Conservation (phyloP, 495 filamentous ascomycete genomes). For the Daldinia decipiens region DNA sequence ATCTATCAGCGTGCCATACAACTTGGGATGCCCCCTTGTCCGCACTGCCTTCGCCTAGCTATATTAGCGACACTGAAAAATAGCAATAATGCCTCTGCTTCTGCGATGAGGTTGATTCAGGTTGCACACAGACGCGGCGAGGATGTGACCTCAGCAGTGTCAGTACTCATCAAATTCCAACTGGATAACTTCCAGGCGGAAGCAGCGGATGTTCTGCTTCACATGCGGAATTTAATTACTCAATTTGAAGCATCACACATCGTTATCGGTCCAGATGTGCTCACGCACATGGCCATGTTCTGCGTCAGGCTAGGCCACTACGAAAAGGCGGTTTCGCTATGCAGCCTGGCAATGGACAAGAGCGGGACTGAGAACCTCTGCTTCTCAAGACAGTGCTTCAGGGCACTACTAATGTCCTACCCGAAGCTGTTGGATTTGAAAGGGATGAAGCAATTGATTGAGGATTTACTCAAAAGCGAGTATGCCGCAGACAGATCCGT, state of each 20-base stretch:
- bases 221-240: slow-evolving; percentile 42
- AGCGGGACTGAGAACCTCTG: slow-evolving; percentile 38
- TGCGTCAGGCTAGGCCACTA: slow-evolving; percentile 47
- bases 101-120: slow-evolving; percentile 49
- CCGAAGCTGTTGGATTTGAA: slow-evolving; percentile 47
- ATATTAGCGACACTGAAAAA: slow-evolving; percentile 52
- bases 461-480: slow-evolving; percentile 41
- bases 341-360: slow-evolving; percentile 49
- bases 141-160: slow-evolving; percentile 47
- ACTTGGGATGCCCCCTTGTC: slow-evolving; percentile 47
- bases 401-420: slow-evolving; percentile 53
- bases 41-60: slow-evolving; percentile 51
- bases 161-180: slow-evolving; percentile 48
- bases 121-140: slow-evolving; percentile 47
- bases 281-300: slow-evolving; percentile 54
- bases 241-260: slow-evolving; percentile 48
- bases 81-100: slow-evolving; percentile 20
- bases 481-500: slow-evolving; percentile 47
- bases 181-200: slow-evolving; percentile 31
- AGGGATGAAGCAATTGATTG: slow-evolving; percentile 49
- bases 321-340: slow-evolving; percentile 50
- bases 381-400: slow-evolving; percentile 54
- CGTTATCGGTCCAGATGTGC: slow-evolving; percentile 37
- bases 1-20: slow-evolving; percentile 52
- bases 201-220: slow-evolving; percentile 22